These are phyloP conservation scores for Diplosphaera chodatii DNA, from an alignment of 139 green algal genomes.

Conservation along the genomic window DNA sequence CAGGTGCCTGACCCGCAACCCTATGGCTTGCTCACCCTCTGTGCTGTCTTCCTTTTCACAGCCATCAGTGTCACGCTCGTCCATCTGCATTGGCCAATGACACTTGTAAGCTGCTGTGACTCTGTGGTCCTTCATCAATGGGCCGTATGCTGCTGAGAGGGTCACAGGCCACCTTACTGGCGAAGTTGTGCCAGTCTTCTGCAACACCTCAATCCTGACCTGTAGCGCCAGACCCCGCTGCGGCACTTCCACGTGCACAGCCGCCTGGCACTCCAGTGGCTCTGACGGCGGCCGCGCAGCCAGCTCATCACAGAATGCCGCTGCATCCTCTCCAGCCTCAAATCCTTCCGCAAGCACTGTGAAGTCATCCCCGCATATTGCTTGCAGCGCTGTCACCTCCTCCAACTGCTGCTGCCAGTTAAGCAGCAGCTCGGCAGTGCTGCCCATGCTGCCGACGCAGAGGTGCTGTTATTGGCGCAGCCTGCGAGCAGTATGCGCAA, in stretches of 20 bases:
- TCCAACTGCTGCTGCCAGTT: constrained; percentile 62
- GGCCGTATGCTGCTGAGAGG: too few relatives aligned
- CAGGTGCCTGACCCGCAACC: constrained; percentile 19
- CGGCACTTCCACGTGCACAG: constrained; percentile 14
- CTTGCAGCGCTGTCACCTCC: constrained; percentile 53
- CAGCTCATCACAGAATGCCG: not conserved
- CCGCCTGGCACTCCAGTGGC: constrained; percentile 22
- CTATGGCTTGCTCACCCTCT: not conserved
- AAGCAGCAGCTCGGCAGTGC: constrained; percentile 6
- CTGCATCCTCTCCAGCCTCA: not conserved
- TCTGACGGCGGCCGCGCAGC: not conserved
- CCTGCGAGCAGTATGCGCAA: too few relatives aligned
- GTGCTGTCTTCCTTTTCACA: not conserved
- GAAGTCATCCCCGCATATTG: constrained; percentile 53
- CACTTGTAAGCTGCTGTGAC: not conserved
- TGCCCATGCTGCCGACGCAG: not conserved
- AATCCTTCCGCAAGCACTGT: constrained; percentile 14
- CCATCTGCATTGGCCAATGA: not conserved
- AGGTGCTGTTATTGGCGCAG: too few relatives aligned
- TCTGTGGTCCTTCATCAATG: not conserved
- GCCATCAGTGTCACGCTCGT: not conserved
- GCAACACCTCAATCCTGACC: not conserved
- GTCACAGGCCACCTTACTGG: too few relatives aligned
- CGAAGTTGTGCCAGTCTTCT: not conserved
- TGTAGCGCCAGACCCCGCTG: not conserved